A percentile compares a stretch with the other conserved stretches of the same genome.
These are phyloP conservation scores for Taphrina wiesneri DNA, from an alignment of 1,139 yeast genomes.

Conservation along the genomic window DNA sequence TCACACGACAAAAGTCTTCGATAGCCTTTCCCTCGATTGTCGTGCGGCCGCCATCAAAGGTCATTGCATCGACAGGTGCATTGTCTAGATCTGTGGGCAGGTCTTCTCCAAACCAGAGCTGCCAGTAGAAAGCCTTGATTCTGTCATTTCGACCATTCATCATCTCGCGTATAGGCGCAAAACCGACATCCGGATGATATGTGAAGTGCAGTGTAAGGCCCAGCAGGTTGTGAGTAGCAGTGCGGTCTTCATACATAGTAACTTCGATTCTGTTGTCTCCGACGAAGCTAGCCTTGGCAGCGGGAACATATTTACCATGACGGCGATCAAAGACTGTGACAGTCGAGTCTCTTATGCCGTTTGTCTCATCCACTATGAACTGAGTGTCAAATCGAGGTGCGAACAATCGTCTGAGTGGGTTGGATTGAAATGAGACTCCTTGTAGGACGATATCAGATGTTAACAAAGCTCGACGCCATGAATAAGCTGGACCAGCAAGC, in stretches of 20 bases:
- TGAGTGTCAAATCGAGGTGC: slow-evolving; percentile 67
- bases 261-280: slow-evolving; percentile 60
- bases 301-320: slow-evolving; percentile 70
- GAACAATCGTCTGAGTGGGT: slow-evolving; percentile 77
- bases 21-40: slow-evolving; percentile 74
- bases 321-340: slow-evolving; percentile 63
- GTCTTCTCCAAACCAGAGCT: slow-evolving; percentile 81
- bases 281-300: slow-evolving; percentile 60
- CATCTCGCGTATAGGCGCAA: slow-evolving; percentile 88
- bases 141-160: slow-evolving; percentile 89
- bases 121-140: slow-evolving; percentile 96
- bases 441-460: slow-evolving; percentile 79
- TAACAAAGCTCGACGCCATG: slow-evolving; percentile 92
- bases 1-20: slow-evolving; percentile 92
- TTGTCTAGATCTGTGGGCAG: slow-evolving; percentile 58
- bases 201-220: slow-evolving; percentile 70
- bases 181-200: slow-evolving; percentile 82
- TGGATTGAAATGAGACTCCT: slow-evolving; percentile 73
- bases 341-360: slow-evolving; percentile 57
- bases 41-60: slow-evolving; percentile 68
- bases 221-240: slow-evolving; percentile 69
- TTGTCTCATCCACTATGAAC: slow-evolving; percentile 60
- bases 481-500: slow-evolving; percentile 74
- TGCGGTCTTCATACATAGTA: slow-evolving; percentile 82
- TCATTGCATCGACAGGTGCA: slow-evolving; percentile 62